Evolutionary conservation across 371 early-diverging fungal genomes (phyloP), one percentile per base, ranked within the genome.

Genomic region (Rhizopus microsporus): DNA sequence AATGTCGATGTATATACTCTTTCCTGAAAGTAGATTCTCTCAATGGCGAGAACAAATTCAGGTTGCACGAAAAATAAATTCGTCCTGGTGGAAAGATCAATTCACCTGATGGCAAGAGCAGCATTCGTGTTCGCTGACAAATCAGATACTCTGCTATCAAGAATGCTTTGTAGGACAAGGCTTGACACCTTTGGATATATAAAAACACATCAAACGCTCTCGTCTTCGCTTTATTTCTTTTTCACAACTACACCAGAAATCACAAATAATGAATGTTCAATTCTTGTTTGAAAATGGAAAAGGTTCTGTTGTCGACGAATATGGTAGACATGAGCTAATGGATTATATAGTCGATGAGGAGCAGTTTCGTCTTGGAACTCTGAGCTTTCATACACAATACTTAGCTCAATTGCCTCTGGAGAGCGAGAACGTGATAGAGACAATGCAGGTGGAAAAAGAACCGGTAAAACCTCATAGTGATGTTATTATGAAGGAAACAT

Each of bases 301-400:
- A 38, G 48, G 42, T 13, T 7, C 43, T 38, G 54, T 54, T 39
- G 49, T 60, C 40, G 51, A 59, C 38, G 53, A 40, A 5, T n/a
- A 32, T 61, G 35, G 50, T 37, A 51, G 45, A 15, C 50, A 42
- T 16, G 56, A 61, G 40, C 61, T 44, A 6, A 61, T 61, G 56
- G 55, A 58, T 57, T 63, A 54, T 56, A 59, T 64, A 51, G 53
- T 56, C 53, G 60, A 59, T 43, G 52, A 59, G 50, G 50, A 57
- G 52, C 52, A 51, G 30, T 58, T 34, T 58, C 44, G 44, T n/a
- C 58, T 58, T 50, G 57, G 49, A 56, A 40, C 57, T 23, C 33
- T 56, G 50, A 58, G 58, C 9, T 53, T 47, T 34, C 34, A 51
- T 52, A 51, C 59, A 45, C 37, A 59, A 46, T 59, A 46, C 38